Base-by-base conservation (phyloP, 768 basidiomycete species). In the Hirschioporus abietinus region DNA sequence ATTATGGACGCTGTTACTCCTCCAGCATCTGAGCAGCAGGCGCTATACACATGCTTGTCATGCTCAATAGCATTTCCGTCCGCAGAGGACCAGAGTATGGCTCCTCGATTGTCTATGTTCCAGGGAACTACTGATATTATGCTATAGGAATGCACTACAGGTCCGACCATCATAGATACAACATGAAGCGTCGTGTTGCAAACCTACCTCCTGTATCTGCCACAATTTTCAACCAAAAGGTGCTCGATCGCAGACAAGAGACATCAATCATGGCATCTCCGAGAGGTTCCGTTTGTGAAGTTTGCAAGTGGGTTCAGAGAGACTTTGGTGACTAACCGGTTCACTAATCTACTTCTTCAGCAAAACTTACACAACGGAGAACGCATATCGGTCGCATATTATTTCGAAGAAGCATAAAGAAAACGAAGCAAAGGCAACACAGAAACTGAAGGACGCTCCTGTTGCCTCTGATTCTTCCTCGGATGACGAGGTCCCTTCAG, bases 151-250 rank as follows among this genome's bases (percentile, higher is more conserved):
- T 80, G 0, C 97, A 99, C 75, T 98, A 96, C 77, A 87, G 88
- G 69, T 93, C 93, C 26, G 97, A 99, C 77, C 91, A 92, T 76
- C 97, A 99, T 79, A 83, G 95, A 64, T 99, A 99, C 79, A 99
- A 99, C 74, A 94, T 98, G 88, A 96, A 96, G 82, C 91, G 96
- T 70, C 88, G 95, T 30, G 92, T 99, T 20, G 96, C 96, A 1
- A 87, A 85, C 6, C 84, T 99, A 1, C 91, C 93, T 9, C 95
- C 96, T 1, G 87, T 99, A 72, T 88, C 87, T 67, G 85, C 83
- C 0, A 77, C 82, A 7, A 71, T 89, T 1, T 99, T 98, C 79
- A 90, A 95, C 71, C 86, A 93, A 72, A 99, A 98, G 73, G 90
- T 97, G 15, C 74, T 90, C 30, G 92, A 96, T 69, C 80, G 93